A percentile compares a stretch with the other conserved stretches of the same genome.
Conservation (phyloP, 768 basidiomycete species). For the Scleroderma citrinum region DNA sequence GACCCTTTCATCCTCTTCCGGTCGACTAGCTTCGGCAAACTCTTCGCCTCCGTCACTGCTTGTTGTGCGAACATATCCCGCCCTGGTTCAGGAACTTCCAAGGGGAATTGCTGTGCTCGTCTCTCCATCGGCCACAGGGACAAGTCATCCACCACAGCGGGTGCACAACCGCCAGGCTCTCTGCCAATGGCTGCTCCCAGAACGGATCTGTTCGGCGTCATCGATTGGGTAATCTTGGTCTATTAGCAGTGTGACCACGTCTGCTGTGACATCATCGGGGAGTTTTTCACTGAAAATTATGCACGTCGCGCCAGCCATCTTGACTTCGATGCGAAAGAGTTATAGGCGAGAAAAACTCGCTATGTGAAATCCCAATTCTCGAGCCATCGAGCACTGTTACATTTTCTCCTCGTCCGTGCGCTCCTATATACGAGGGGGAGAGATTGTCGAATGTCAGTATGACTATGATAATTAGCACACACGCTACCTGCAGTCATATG, state of each 20-base stretch:
- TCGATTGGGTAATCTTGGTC: conserved; percentile 36
- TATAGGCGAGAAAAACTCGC: conserved; percentile 30
- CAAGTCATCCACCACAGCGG: conserved; percentile 47
- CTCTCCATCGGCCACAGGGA: conserved; percentile 8
- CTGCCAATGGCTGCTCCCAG: conserved; percentile 46
- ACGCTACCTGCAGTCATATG: conserved; percentile 75
- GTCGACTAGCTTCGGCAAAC: conserved; percentile 16
- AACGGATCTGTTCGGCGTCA: conserved; percentile 34
- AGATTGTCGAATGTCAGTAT: conserved; percentile 76
- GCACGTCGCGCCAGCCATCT: background rate
- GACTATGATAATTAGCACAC: conserved; percentile 62
- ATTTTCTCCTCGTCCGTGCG: conserved; percentile 80
- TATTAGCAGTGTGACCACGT: conserved; percentile 14
- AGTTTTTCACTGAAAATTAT: conserved; percentile 42
- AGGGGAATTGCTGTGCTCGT: conserved; percentile 34
- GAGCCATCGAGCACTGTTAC: conserved; percentile 73
- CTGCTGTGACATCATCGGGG: background rate
- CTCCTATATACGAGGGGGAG: conserved; percentile 81
- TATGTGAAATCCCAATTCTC: conserved; percentile 97
- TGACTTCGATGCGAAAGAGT: conserved; percentile 13
- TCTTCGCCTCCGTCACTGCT: conserved; percentile 43
- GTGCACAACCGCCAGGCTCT: conserved; percentile 46
- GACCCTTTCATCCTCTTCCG: conserved; percentile 19
- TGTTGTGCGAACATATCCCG: conserved; percentile 62
- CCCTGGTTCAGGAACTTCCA: conserved; percentile 65